These are phyloP conservation scores for Cryptosporidium baileyi DNA, from an alignment of 169 alveolate species.

Conservation along the genomic window DNA sequence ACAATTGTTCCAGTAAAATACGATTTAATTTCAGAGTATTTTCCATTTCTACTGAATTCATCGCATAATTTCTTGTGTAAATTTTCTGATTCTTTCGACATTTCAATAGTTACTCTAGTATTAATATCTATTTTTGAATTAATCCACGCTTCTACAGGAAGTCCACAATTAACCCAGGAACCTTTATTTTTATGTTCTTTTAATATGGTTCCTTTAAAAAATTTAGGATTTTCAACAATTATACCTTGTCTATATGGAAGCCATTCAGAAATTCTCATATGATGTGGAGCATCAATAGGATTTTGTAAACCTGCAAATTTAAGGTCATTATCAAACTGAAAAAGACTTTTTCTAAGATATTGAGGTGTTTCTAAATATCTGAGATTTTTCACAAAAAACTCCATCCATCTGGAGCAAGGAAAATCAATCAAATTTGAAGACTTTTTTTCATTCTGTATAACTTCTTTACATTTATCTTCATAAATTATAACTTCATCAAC, in stretches of 20 bases:
- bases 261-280: slow-evolving; percentile 92
- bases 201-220: slow-evolving; percentile 5
- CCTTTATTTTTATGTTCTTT: slow-evolving; percentile 41
- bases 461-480: slow-evolving; percentile 81
- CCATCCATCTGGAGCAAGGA: slow-evolving; percentile 76
- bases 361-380: slow-evolving; percentile 98
- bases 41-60: slow-evolving; percentile 36
- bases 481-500: slow-evolving; percentile 92
- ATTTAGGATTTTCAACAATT: slow-evolving; percentile 80
- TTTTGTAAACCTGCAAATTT: slow-evolving; percentile 95
- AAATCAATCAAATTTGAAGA: slow-evolving; percentile 33
- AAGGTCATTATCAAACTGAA: slow-evolving; percentile 83
- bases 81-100: slow-evolving; percentile 41
- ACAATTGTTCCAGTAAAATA: slow-evolving; percentile 70
- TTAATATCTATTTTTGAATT: slow-evolving; percentile 69
- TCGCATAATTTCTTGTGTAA: slow-evolving; percentile 32
- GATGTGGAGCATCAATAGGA: slow-evolving; percentile 99
- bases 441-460: slow-evolving; percentile 14
- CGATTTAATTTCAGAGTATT: slow-evolving; percentile 16
- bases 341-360: slow-evolving; percentile 91
- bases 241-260: slow-evolving; percentile 89
- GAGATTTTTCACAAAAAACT: slow-evolving; percentile 90
- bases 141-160: slow-evolving; percentile 77
- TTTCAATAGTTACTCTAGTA: slow-evolving; percentile 70
- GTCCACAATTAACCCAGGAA: slow-evolving; percentile 76